A percentile compares a stretch with the other conserved stretches of the same genome.
Evolutionary conservation across 345 rosid genomes (phyloP).

Genomic region (Litchi chinensis): DNA sequence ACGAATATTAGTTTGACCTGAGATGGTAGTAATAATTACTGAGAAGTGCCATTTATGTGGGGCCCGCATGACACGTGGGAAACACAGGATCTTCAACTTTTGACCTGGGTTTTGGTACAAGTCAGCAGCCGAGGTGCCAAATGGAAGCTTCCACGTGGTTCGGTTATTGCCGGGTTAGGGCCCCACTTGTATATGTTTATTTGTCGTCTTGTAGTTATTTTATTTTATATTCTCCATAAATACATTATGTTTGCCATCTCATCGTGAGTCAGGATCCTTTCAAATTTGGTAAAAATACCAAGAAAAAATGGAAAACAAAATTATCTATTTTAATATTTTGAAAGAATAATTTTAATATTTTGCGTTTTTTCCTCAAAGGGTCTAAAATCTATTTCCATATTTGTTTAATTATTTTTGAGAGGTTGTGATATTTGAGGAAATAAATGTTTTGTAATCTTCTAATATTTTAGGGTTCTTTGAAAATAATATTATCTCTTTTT

Average conservation of each 20-base stretch:
- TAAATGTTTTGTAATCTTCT: too few relatives aligned
- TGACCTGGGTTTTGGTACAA: conserved; percentile 20
- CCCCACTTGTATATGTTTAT: conserved; percentile 9
- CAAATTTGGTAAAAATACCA: too few relatives aligned
- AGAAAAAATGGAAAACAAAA: too few relatives aligned
- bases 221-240: too few relatives aligned
- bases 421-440: too few relatives aligned
- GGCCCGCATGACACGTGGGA: conserved; percentile 31
- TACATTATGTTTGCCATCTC: too few relatives aligned
- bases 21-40: neutral
- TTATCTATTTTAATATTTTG: too few relatives aligned
- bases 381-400: neutral
- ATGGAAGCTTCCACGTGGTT: conserved; percentile 33
- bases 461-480: too few relatives aligned
- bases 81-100: conserved; percentile 20
- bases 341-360: too few relatives aligned
- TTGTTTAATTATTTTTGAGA: neutral
- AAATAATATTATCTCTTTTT: too few relatives aligned
- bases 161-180: neutral
- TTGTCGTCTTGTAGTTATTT: neutral
- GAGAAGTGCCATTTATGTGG: conserved; percentile 29
- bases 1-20: conserved; percentile 24
- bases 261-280: too few relatives aligned
- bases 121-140: conserved; percentile 24
- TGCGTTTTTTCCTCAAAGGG: too few relatives aligned